Evolutionary conservation across 805 yeast species (phyloP).

Genomic region (Naumovozyma castellii): DNA sequence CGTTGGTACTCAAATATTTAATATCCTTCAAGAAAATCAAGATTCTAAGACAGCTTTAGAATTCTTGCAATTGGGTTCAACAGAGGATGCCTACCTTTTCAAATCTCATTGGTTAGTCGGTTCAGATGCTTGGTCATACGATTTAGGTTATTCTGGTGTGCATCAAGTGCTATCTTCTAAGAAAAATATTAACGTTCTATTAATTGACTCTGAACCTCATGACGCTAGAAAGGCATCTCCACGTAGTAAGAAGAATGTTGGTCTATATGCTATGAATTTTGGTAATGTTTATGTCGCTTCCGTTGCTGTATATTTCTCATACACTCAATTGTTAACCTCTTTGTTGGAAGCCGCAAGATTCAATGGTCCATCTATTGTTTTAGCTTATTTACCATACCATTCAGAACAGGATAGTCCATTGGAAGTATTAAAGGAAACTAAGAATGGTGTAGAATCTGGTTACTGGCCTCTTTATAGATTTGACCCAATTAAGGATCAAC

Average conservation of each 20-base stretch:
- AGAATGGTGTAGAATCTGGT: constrained; percentile 85
- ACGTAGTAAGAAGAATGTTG: constrained; percentile 65
- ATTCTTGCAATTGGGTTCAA: constrained; percentile 33
- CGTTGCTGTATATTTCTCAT: constrained; percentile 86
- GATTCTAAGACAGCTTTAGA: constrained; percentile 35
- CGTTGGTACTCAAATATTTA: constrained; percentile 28
- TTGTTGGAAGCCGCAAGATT: constrained; percentile 81
- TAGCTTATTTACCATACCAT: constrained; percentile 78
- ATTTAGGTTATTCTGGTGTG: constrained; percentile 83
- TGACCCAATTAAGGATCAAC: constrained; percentile 47
- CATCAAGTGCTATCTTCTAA: constrained; percentile 73
- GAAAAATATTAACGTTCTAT: constrained; percentile 69
- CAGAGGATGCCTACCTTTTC: constrained; percentile 37
- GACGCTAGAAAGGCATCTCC: constrained; percentile 28
- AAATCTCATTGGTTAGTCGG: constrained; percentile 77
- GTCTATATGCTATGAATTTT: constrained; percentile 88
- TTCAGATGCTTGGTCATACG: constrained; percentile 93
- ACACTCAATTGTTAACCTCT: constrained; percentile 85
- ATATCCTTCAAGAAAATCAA: constrained; percentile 33
- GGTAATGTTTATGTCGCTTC: constrained; percentile 88
- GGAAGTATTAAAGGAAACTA: constrained; percentile 74
- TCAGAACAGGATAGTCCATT: constrained; percentile 59
- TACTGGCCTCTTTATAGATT: constrained; percentile 92
- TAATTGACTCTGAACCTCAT: constrained; percentile 79
- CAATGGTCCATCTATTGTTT: constrained; percentile 82